phyloP scores from a whole-genome alignment of 1,139 yeast genomes.

The Meyerozyma athensensis region DNA sequence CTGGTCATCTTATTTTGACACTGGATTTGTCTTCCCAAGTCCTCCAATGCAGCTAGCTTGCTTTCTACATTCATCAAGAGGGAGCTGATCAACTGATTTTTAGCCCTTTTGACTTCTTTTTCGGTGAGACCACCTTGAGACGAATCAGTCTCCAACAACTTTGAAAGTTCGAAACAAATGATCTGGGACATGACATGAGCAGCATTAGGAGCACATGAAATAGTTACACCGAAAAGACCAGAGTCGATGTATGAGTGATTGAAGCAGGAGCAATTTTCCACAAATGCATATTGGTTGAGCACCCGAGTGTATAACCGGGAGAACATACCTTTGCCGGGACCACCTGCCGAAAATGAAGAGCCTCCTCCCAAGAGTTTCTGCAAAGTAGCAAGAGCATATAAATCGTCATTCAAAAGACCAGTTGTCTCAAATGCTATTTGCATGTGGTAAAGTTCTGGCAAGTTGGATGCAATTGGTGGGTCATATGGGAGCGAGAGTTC shows the following conservation, averaged over 20 bases:
- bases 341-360: constrained; percentile 97
- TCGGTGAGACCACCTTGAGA: constrained; percentile 59
- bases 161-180: constrained; percentile 68
- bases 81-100: constrained; percentile 86
- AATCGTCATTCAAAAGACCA: constrained; percentile 78
- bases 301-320: constrained; percentile 90
- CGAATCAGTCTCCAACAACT: constrained; percentile 50
- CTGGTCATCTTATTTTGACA: constrained; percentile 76
- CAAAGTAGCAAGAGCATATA: constrained; percentile 84
- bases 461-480: constrained; percentile 62
- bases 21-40: constrained; percentile 91
- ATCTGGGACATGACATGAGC: constrained; percentile 81
- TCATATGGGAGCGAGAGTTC: constrained; percentile 63
- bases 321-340: constrained; percentile 99
- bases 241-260: constrained; percentile 88
- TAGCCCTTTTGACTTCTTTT: constrained; percentile 80
- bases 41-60: constrained; percentile 87
- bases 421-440: constrained; percentile 88
- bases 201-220: constrained; percentile 81
- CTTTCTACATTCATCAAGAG: constrained; percentile 90
- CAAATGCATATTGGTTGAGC: constrained; percentile 83
- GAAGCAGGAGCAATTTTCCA: constrained; percentile 84
- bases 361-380: constrained; percentile 97
- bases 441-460: constrained; percentile 81
- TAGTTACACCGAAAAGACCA: constrained; percentile 86